These are phyloP conservation scores for Uronychia setigera DNA, from an alignment of 73 alveolate species.

Conservation along the genomic window DNA sequence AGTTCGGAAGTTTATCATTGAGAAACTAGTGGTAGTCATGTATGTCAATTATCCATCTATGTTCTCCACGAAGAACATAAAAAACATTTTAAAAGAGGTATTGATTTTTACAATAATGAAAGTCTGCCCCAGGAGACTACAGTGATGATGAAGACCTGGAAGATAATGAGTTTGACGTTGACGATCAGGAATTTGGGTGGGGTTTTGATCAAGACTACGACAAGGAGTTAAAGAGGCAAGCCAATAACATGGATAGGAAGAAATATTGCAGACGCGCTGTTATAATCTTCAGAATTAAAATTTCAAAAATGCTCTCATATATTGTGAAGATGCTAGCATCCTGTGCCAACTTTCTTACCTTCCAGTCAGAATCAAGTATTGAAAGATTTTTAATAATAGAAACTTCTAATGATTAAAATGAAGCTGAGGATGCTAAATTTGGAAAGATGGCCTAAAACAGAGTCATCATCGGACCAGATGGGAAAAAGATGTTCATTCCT, in stretches of 20 bases:
- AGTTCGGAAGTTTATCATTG: background rate
- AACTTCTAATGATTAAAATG: background rate
- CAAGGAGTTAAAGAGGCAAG: background rate
- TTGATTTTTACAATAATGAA: too few relatives aligned
- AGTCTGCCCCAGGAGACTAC: constrained; percentile 3
- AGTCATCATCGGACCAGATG: background rate
- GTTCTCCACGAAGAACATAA: background rate
- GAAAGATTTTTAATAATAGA: background rate
- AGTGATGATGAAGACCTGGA: background rate
- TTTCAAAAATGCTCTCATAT: background rate
- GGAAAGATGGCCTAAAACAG: background rate
- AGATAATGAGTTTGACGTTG: background rate
- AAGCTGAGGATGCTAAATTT: background rate
- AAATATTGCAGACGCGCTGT: too few relatives aligned
- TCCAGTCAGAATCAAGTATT: background rate
- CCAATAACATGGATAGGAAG: background rate
- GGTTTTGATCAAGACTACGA: background rate
- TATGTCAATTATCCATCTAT: background rate
- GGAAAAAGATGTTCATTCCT: background rate
- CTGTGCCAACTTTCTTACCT: background rate
- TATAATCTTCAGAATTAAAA: background rate
- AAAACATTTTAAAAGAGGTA: background rate
- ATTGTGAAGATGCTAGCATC: background rate
- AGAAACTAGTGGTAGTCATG: background rate
- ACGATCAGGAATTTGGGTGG: background rate